A percentile compares a stretch with the other conserved stretches of the same genome.
Conservation (phyloP, 2,329 filamentous ascomycete species). For the Sclerotinia subarctica region DNA sequence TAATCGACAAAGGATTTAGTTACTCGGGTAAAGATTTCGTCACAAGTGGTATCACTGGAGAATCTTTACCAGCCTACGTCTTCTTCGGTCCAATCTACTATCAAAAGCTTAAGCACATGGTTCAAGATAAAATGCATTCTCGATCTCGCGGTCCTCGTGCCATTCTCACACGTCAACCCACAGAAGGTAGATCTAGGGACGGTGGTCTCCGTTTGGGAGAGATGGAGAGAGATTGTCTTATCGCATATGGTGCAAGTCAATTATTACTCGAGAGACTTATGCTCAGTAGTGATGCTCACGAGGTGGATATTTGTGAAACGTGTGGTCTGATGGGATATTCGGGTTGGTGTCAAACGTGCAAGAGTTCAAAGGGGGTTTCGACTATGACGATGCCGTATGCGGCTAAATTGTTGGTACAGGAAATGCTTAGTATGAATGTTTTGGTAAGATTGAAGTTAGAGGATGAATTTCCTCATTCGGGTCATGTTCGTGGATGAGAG, state of each 20-base stretch:
- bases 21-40: slow-evolving; percentile 98
- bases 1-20: slow-evolving; percentile 86
- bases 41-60: slow-evolving; percentile 91
- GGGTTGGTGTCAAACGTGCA: slow-evolving; percentile 91
- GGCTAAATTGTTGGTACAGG: slow-evolving; percentile 92
- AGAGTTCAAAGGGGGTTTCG: slow-evolving; percentile 77
- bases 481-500: slow-evolving; percentile 14
- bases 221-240: slow-evolving; percentile 98
- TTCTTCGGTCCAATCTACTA: slow-evolving; percentile 99
- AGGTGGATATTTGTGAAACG: slow-evolving; percentile 88
- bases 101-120: slow-evolving; percentile 99
- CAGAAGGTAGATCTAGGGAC: slow-evolving; percentile 88
- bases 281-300: slow-evolving; percentile 86
- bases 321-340: slow-evolving; percentile 96
- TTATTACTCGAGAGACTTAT: slow-evolving; percentile 89
- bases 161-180: slow-evolving; percentile 91
- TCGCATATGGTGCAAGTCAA: slow-evolving; percentile 93
- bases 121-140: slow-evolving; percentile 99
- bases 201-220: slow-evolving; percentile 92
- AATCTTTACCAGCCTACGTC: slow-evolving; percentile 90
- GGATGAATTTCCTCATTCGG: slow-evolving; percentile 74
- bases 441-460: slow-evolving; percentile 84
- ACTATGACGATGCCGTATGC: slow-evolving; percentile 98
- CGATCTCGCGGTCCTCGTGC: slow-evolving; percentile 85
- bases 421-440: slow-evolving; percentile 98